These are phyloP conservation scores for Trichoderma erinaceum DNA, from an alignment of 495 filamentous ascomycete genomes.

Conservation along the genomic window DNA sequence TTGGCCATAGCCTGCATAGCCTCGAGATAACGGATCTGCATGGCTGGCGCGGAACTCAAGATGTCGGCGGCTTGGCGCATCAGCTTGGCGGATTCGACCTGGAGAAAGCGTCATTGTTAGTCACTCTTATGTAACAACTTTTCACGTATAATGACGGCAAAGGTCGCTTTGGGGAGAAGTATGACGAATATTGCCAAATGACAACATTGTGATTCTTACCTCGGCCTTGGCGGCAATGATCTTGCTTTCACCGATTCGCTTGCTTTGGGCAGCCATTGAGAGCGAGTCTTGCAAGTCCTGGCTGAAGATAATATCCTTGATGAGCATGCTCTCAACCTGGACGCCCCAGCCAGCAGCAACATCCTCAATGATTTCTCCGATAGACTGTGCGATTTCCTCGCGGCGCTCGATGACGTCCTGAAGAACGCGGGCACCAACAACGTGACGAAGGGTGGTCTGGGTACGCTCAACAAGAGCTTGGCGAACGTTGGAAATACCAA, in stretches of 20 bases:
- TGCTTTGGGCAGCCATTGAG: conserved; percentile 99
- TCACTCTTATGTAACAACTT: neutral
- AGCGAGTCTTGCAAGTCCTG: conserved; percentile 94
- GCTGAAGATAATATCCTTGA: conserved; percentile 99
- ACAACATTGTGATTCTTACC: conserved; percentile 17
- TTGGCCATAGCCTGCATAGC: conserved; percentile 99
- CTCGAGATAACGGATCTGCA: conserved; percentile 98
- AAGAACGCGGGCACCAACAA: conserved; percentile 90
- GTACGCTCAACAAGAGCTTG: conserved; percentile 96
- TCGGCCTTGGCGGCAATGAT: conserved; percentile 95
- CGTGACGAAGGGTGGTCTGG: conserved; percentile 95
- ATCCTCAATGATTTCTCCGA: conserved; percentile 96
- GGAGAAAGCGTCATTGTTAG: neutral
- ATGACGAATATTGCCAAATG: neutral
- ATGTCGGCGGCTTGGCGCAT: conserved; percentile 99
- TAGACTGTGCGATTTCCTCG: conserved; percentile 90
- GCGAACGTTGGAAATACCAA: conserved; percentile 90
- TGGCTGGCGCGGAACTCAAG: conserved; percentile 82
- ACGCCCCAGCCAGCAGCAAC: conserved; percentile 93
- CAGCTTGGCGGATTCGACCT: conserved; percentile 88
- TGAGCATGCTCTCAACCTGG: conserved; percentile 94
- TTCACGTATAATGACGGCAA: neutral
- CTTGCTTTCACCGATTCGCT: conserved; percentile 97
- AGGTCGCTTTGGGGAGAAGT: neutral
- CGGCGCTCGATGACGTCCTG: conserved; percentile 99